Evolutionary conservation across 2,329 filamentous ascomycete genomes (phyloP).

Genomic region (Sporothrix brasiliensis): DNA sequence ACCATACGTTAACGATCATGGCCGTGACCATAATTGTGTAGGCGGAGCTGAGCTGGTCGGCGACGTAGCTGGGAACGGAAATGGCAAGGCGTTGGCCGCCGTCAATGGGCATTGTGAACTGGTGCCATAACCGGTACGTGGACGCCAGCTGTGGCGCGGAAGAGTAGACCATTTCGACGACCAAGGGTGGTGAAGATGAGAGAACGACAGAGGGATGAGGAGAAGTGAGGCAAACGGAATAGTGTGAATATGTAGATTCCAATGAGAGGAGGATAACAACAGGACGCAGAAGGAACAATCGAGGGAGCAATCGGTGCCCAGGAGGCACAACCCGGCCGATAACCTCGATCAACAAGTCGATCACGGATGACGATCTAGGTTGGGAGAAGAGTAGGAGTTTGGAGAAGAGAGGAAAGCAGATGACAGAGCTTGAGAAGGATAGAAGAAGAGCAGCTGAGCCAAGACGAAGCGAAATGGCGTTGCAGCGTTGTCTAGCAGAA

Average conservation of each 20-base stretch:
- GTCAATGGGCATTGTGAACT: slow-evolving; percentile 30
- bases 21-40: slow-evolving; percentile 34
- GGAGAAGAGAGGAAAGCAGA: neutral
- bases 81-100: slow-evolving; percentile 33
- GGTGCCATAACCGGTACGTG: slow-evolving; percentile 34
- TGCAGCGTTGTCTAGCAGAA: neutral
- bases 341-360: neutral
- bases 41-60: slow-evolving; percentile 33
- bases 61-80: slow-evolving; percentile 32
- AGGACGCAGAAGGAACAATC: neutral
- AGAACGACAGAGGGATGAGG: neutral
- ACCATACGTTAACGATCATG: slow-evolving; percentile 34
- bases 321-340: neutral
- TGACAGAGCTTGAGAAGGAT: neutral
- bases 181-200: neutral
- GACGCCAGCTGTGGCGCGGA: slow-evolving; percentile 32
- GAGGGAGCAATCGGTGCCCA: neutral
- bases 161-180: slow-evolving; percentile 33
- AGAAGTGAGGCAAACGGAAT: neutral
- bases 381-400: neutral
- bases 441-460: neutral
- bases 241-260: neutral
- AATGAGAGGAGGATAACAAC: neutral
- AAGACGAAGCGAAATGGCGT: neutral
- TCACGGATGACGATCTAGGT: slow-evolving; percentile 7